Evolutionary conservation across 441 rosid genomes (phyloP).

Genomic region (Jatropha podagrica): DNA sequence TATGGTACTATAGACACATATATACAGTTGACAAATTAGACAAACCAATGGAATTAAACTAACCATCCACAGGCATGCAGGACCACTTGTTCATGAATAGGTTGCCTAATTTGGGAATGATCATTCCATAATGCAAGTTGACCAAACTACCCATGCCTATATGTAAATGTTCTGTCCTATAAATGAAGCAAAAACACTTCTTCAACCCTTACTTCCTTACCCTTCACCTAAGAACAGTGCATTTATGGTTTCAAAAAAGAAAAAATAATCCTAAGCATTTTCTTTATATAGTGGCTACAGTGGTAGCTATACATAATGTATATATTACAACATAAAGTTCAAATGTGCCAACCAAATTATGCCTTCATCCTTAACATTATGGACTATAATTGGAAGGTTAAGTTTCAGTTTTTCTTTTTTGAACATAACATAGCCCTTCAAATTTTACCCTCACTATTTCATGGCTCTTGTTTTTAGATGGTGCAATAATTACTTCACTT

Average conservation of each 20-base stretch:
- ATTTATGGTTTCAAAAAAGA: not conserved
- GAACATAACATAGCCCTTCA: no score
- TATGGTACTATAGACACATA: not conserved
- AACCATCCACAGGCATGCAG: not conserved
- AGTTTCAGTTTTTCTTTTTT: no score
- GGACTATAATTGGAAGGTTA: not conserved
- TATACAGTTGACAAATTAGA: conserved; percentile 1
- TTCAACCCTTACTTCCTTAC: not conserved
- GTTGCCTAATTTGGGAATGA: conserved; percentile 6
- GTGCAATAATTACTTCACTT: no score
- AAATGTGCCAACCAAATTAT: not conserved
- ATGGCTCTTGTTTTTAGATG: no score
- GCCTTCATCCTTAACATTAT: not conserved
- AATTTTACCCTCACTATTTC: no score
- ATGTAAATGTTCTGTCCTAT: not conserved
- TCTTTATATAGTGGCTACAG: conserved; percentile 9
- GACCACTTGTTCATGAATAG: conserved; percentile 8
- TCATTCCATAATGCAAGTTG: conserved; percentile 5
- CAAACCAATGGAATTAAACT: not conserved
- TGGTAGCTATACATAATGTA: not conserved
- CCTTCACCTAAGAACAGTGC: conserved; percentile 5
- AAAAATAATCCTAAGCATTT: conserved; percentile 4
- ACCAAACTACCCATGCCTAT: conserved; percentile 11
- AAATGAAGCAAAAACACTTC: not conserved
- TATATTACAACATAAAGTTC: no score